phyloP scores from a whole-genome alignment of 371 early-diverging fungal genomes.

The Saksenaea oblongispora region DNA sequence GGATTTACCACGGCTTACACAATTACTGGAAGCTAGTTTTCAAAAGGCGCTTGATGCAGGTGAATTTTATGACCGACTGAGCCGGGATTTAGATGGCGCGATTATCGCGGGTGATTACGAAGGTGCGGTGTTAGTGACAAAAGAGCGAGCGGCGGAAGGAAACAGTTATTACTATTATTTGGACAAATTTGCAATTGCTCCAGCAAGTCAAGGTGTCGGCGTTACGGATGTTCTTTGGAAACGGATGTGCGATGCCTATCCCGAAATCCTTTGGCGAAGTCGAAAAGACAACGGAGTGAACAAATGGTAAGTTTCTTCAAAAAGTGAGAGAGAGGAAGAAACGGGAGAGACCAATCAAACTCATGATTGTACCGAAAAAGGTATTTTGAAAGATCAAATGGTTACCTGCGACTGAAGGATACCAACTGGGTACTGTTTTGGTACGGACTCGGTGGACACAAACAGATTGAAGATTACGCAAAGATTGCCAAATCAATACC shows the following conservation, averaged over 20 bases:
- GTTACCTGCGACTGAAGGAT: constrained; percentile 63
- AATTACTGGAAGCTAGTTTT: constrained; percentile 80
- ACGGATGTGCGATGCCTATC: constrained; percentile 69
- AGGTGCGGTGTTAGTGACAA: constrained; percentile 47
- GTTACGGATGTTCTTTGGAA: constrained; percentile 94
- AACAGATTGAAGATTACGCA: constrained; percentile 34
- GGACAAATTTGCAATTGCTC: constrained; percentile 93
- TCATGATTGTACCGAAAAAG: constrained; percentile 21
- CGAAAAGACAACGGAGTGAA: constrained; percentile 90
- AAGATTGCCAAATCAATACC: constrained; percentile 38
- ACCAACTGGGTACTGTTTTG: constrained; percentile 79
- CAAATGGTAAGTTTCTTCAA: constrained; percentile 65
- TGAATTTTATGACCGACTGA: constrained; percentile 67
- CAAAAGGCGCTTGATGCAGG: constrained; percentile 59
- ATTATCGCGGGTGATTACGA: constrained; percentile 91
- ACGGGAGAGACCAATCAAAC: background rate
- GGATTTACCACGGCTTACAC: constrained; percentile 53
- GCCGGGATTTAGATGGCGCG: constrained; percentile 52
- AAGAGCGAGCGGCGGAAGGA: constrained; percentile 16
- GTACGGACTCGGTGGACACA: constrained; percentile 65
- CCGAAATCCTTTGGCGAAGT: constrained; percentile 84
- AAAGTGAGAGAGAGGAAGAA: background rate
- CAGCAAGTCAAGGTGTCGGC: constrained; percentile 88
- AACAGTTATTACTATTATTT: constrained; percentile 60
- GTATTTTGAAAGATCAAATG: constrained; percentile 89